phyloP scores from a whole-genome alignment of 805 yeast genomes.

The Starmera quercuum region DNA sequence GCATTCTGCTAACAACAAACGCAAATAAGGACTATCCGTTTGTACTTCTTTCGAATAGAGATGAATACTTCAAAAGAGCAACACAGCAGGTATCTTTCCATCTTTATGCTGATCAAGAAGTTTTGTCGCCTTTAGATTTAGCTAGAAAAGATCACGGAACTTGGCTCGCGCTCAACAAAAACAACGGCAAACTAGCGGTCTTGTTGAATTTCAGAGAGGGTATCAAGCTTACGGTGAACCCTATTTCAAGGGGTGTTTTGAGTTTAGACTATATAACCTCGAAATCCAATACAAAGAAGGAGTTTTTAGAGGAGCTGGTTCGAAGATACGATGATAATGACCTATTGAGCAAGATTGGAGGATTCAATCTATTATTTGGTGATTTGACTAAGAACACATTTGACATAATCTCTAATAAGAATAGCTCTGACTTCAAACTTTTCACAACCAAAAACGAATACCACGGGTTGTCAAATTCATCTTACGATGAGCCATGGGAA shows the following conservation, averaged over 20 bases:
- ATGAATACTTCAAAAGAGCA: constrained; percentile 71
- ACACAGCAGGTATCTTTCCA: constrained; percentile 50
- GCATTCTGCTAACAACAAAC: constrained; percentile 65
- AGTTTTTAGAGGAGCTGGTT: constrained; percentile 14
- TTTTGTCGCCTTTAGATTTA: constrained; percentile 68
- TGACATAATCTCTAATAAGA: constrained; percentile 20
- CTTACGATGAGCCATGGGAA: constrained; percentile 65
- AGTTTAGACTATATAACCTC: constrained; percentile 32
- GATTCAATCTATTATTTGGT: constrained; percentile 31
- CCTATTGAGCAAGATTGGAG: constrained; percentile 17
- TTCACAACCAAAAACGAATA: constrained; percentile 22
- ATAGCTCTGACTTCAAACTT: constrained; percentile 22
- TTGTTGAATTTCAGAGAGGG: constrained; percentile 68
- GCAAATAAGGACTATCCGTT: constrained; percentile 70
- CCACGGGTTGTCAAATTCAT: constrained; percentile 63
- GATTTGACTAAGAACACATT: constrained; percentile 22
- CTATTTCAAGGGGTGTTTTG: constrained; percentile 37
- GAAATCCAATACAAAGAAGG: constrained; percentile 8
- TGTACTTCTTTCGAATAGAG: constrained; percentile 75
- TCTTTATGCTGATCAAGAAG: constrained; percentile 21
- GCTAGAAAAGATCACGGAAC: constrained; percentile 76
- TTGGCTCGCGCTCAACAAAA: constrained; percentile 71
- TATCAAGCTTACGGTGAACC: constrained; percentile 12
- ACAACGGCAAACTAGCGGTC: constrained; percentile 55
- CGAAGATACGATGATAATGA: constrained; percentile 11